Evolutionary conservation across 257 asterid species (phyloP), one percentile per base, ranked within the genome.

Genomic region (Anisodus tanguticus): DNA sequence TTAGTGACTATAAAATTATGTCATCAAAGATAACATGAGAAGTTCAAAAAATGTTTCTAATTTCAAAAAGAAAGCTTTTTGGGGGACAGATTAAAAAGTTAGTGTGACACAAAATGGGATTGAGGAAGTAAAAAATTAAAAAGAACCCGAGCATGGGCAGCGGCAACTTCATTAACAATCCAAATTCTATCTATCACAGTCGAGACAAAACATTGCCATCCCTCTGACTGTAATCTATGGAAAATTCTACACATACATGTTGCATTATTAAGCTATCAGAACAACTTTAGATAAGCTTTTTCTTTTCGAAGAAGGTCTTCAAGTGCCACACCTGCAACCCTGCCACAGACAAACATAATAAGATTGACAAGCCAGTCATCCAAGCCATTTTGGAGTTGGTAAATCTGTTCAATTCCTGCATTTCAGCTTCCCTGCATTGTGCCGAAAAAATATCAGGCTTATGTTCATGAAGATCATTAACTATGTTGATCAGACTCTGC

Each of bases 221-320:
- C 64, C 49, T 77, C 82, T 17, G 39, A 31, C 15, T 31, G 26
- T 77, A 77, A 77, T 6, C 49, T 53, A 53, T 26, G 47, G 59
- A 72, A 83, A 86, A 83, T 87, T 76, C 80, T 83, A 83, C 85
- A 82, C 53, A 9, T 58, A 77, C 67, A 60, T 39, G 83, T 43
- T 45, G 69, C 63, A 77, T 63, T 49, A 35, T 41, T 67, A 63
- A 72, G 35, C 51, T 26, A 82, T 49, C 13, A 9, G 12, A 53
- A 79, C 15, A 77, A 66, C 85, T 82, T 88, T 87, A 94, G 35
- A 95, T 94, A 57, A 95, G 91, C 95, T 94, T 95, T 91, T 95
- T 94, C 93, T 95, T 95, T 85, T 90, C 91, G 8, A 95, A 95
- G 90, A 92, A 95, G 17, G 93, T 43, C 90, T 95, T 95, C 92